Evolutionary conservation across 1,284 basidiomycete genomes (phyloP).

Genomic region (Taiwanofungus camphoratus): DNA sequence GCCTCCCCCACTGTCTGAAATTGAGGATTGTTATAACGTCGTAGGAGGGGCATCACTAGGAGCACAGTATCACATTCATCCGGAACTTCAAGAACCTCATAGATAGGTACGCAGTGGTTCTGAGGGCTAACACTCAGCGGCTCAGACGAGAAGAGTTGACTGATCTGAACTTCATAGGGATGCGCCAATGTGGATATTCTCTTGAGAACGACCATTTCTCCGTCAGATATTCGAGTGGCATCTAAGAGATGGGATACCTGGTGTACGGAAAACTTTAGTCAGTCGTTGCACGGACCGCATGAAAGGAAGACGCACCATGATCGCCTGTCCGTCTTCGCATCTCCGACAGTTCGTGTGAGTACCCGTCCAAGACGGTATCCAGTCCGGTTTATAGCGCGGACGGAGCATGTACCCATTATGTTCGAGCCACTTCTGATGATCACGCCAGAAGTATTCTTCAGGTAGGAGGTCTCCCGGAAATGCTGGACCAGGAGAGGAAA

Average conservation of each 20-base stretch:
- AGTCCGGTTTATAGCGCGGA: slow-evolving; percentile 13
- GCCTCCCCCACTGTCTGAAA: slow-evolving; percentile 26
- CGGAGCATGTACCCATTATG: slow-evolving; percentile 16
- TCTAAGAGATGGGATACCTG: slow-evolving; percentile 9
- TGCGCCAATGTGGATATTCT: slow-evolving; percentile 1
- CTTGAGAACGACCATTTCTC: slow-evolving; percentile 16
- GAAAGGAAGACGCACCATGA: no score
- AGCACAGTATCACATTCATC: slow-evolving; percentile 9
- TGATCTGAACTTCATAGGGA: slow-evolving; percentile 17
- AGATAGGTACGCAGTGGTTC: slow-evolving; percentile 25
- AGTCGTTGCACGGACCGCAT: no score
- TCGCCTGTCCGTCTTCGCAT: no score
- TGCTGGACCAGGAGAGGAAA: no score
- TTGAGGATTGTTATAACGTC: slow-evolving; percentile 15
- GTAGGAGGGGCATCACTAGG: slow-evolving; percentile 26
- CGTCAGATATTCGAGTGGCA: slow-evolving; percentile 17
- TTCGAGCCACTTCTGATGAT: slow-evolving; percentile 13
- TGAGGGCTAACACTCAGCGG: slow-evolving; percentile 15
- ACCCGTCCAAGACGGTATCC: slow-evolving; percentile 16
- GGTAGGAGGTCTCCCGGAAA: no score
- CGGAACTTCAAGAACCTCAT: slow-evolving; percentile 18
- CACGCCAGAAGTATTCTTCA: slow-evolving; percentile 11
- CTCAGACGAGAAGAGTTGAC: slow-evolving; percentile 17
- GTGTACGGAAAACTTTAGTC: no score
- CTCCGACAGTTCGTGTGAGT: no score